These are phyloP conservation scores for Coemansia erecta DNA, from an alignment of 192 early-diverging fungal species.

Conservation along the genomic window DNA sequence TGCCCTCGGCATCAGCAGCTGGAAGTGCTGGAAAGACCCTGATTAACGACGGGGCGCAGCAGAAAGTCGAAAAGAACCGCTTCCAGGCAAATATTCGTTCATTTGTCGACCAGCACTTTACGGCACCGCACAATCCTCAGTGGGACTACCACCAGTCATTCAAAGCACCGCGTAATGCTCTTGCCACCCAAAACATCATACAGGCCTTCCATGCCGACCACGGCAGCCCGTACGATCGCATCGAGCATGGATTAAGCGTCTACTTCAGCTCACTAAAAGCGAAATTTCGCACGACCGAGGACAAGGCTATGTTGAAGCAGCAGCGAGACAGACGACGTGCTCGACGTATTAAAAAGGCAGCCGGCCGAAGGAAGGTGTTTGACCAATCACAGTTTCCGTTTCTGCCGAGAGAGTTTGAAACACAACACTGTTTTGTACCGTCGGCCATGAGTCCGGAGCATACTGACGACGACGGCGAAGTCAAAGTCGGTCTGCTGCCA, in stretches of 20 bases:
- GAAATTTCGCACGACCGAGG: slow-evolving; percentile 48
- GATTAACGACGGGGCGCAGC: slow-evolving; percentile 15
- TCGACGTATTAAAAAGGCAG: slow-evolving; percentile 44
- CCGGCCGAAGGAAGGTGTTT: slow-evolving; percentile 44
- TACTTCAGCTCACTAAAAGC: slow-evolving; percentile 54
- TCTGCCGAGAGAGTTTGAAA: slow-evolving; percentile 32
- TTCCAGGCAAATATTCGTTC: slow-evolving; percentile 52
- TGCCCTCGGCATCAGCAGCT: background rate
- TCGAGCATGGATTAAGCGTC: slow-evolving; percentile 51
- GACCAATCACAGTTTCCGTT: slow-evolving; percentile 44
- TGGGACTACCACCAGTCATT: slow-evolving; percentile 56
- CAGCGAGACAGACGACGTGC: slow-evolving; percentile 51
- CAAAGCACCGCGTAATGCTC: slow-evolving; percentile 50
- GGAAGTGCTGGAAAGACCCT: background rate
- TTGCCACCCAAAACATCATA: slow-evolving; percentile 41
- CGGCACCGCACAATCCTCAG: slow-evolving; percentile 12
- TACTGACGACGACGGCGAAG: slow-evolving; percentile 50
- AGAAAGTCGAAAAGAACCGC: slow-evolving; percentile 50
- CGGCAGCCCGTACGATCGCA: slow-evolving; percentile 39
- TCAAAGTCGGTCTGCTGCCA: slow-evolving; percentile 42
- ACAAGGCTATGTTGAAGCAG: slow-evolving; percentile 53
- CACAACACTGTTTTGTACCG: slow-evolving; percentile 35
- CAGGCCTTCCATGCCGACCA: slow-evolving; percentile 30
- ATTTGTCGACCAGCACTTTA: slow-evolving; percentile 50
- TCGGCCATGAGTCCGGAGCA: slow-evolving; percentile 50